A percentile compares a stretch with the other conserved stretches of the same genome.
These are phyloP conservation scores for Triadica sebifera DNA, from an alignment of 345 rosid genomes.

Conservation along the genomic window DNA sequence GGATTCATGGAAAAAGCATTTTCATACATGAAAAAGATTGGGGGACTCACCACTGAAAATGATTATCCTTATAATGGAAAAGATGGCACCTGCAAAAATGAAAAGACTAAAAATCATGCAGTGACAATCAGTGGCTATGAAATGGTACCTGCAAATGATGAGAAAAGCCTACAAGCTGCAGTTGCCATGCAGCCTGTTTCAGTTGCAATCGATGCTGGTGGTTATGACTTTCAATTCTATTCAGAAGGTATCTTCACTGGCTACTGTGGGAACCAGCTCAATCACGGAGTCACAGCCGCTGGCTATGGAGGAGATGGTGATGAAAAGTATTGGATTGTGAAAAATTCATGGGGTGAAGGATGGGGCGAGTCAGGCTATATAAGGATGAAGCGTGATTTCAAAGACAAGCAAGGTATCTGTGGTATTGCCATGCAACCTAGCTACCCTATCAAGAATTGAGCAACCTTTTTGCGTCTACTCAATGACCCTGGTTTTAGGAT, in stretches of 20 bases:
- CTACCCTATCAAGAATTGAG: constrained; percentile 55
- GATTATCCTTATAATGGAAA: constrained; percentile 61
- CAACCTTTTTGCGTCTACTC: neutral
- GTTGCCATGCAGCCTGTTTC: constrained; percentile 75
- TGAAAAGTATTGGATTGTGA: constrained; percentile 72
- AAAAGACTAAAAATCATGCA: constrained; percentile 30
- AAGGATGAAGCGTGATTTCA: constrained; percentile 50
- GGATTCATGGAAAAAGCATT: constrained; percentile 76
- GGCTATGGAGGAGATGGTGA: constrained; percentile 61
- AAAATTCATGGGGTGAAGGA: constrained; percentile 79
- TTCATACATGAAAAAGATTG: constrained; percentile 40
- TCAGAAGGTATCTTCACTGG: constrained; percentile 58
- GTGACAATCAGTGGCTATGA: constrained; percentile 50
- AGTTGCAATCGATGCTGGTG: constrained; percentile 72
- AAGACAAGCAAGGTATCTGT: constrained; percentile 47
- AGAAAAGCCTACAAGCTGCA: constrained; percentile 54
- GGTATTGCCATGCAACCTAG: constrained; percentile 80
- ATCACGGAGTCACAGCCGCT: constrained; percentile 76
- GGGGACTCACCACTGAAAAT: constrained; percentile 58
- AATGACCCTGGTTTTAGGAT: neutral
- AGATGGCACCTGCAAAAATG: constrained; percentile 41
- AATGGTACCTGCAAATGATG: constrained; percentile 40
- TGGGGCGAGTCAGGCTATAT: constrained; percentile 93
- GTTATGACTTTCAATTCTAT: constrained; percentile 65
- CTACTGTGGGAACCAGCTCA: constrained; percentile 53